Conservation (phyloP, 768 basidiomycete species). For the Agaricus sinodeliciosus region DNA sequence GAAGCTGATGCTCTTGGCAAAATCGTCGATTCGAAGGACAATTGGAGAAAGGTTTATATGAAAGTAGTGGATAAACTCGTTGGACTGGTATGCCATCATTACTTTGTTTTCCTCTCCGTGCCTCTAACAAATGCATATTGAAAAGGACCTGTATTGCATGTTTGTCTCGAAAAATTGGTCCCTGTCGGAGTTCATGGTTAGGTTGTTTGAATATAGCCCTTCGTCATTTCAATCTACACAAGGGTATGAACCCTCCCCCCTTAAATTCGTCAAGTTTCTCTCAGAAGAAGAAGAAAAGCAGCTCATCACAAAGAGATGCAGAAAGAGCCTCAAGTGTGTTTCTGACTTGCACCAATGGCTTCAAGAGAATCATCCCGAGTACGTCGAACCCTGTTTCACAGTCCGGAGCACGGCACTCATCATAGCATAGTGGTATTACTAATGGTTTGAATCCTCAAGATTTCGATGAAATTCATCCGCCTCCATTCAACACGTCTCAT, state of each 20-base stretch:
- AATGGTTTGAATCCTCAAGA: slow-evolving; percentile 11
- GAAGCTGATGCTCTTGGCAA: neutral
- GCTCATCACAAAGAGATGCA: slow-evolving; percentile 12
- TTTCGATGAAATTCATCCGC: slow-evolving; percentile 14
- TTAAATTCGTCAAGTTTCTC: slow-evolving; percentile 22
- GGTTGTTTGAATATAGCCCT: slow-evolving; percentile 36
- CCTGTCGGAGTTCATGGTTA: slow-evolving; percentile 27
- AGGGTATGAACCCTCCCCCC: slow-evolving; percentile 14
- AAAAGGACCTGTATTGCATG: slow-evolving; percentile 3
- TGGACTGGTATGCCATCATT: neutral
- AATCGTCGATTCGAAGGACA: neutral
- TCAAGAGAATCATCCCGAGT: slow-evolving; percentile 3
- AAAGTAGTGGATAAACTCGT: slow-evolving; percentile 8
- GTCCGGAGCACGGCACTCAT: neutral
- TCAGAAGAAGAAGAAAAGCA: slow-evolving; percentile 16
- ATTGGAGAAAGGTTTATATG: slow-evolving; percentile 5
- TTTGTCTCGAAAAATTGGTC: slow-evolving; percentile 13
- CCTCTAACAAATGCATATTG: neutral
- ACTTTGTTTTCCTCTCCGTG: neutral
- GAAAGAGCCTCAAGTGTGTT: neutral
- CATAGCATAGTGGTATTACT: slow-evolving; percentile 2
- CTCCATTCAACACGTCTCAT: slow-evolving; percentile 9
- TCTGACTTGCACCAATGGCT: slow-evolving; percentile 6
- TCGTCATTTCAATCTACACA: slow-evolving; percentile 11
- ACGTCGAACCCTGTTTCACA: neutral